phyloP scores from a whole-genome alignment of 768 basidiomycete species.

The Lentinula sp. region DNA sequence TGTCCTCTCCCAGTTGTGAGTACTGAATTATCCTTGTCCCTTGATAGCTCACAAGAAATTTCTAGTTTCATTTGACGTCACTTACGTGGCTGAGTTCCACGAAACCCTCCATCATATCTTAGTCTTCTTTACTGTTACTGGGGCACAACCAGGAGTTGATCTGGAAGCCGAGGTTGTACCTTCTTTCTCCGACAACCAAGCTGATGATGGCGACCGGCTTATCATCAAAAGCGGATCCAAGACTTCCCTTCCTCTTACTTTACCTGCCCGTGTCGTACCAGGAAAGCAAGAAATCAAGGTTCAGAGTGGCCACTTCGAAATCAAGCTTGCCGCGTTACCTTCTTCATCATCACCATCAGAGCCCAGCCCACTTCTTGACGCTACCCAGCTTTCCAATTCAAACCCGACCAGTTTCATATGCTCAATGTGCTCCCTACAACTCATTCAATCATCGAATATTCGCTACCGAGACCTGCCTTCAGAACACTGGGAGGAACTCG shows the following conservation, averaged over 20 bases:
- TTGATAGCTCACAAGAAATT: slow-evolving; percentile 3
- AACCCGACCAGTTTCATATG: slow-evolving; percentile 69
- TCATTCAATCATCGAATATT: slow-evolving; percentile 52
- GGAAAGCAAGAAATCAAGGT: slow-evolving; percentile 57
- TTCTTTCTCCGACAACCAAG: slow-evolving; percentile 30
- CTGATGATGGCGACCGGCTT: slow-evolving; percentile 46
- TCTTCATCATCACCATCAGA: slow-evolving; percentile 22
- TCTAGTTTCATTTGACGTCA: slow-evolving; percentile 34
- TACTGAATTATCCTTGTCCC: neutral
- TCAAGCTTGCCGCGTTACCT: slow-evolving; percentile 50
- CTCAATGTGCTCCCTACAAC: slow-evolving; percentile 70
- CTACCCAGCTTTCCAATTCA: slow-evolving; percentile 50
- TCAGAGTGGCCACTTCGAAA: slow-evolving; percentile 59
- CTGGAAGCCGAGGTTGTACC: slow-evolving; percentile 65
- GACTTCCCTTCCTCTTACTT: slow-evolving; percentile 49
- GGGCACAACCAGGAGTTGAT: slow-evolving; percentile 40
- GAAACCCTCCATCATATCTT: slow-evolving; percentile 79
- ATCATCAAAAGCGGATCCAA: slow-evolving; percentile 55
- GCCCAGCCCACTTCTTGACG: slow-evolving; percentile 55
- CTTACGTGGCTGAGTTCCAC: slow-evolving; percentile 70
- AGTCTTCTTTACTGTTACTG: slow-evolving; percentile 60
- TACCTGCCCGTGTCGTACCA: slow-evolving; percentile 49
- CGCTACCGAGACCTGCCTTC: slow-evolving; percentile 85
- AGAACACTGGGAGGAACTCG: slow-evolving; percentile 95
- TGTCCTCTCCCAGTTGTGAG: slow-evolving; percentile 2